phyloP scores from a whole-genome alignment of 371 early-diverging fungal species.

The Apophysomyces trapeziformis region DNA sequence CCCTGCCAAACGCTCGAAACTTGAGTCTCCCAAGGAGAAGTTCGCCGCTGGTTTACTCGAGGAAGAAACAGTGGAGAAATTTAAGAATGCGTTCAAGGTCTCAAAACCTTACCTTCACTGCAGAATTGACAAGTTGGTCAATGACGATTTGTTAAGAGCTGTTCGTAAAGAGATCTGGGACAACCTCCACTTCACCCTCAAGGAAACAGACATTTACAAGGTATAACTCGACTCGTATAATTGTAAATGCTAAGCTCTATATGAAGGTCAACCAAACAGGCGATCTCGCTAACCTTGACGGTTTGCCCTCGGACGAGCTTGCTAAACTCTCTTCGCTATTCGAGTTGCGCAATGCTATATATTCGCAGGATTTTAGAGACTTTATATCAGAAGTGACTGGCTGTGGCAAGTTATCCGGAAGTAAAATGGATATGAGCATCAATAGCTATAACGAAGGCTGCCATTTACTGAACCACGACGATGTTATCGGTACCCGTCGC shows the following conservation, averaged over 20 bases:
- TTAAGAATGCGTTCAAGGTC: conserved; percentile 41
- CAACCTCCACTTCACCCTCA: conserved; percentile 67
- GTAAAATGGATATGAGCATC: conserved; percentile 70
- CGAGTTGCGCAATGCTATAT: conserved; percentile 69
- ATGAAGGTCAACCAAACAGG: conserved; percentile 68
- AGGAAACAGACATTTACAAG: conserved; percentile 84
- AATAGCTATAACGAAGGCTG: conserved; percentile 68
- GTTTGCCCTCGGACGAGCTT: conserved; percentile 60
- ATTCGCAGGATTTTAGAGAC: conserved; percentile 70
- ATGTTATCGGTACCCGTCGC: conserved; percentile 78
- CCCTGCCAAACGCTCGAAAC: conserved; percentile 25
- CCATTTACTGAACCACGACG: conserved; percentile 80
- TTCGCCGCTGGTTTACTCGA: conserved; percentile 41
- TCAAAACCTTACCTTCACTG: conserved; percentile 72
- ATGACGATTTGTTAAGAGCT: conserved; percentile 59
- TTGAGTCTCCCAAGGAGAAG: conserved; percentile 22
- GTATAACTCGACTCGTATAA: conserved; percentile 25
- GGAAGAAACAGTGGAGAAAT: conserved; percentile 13
- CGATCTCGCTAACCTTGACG: conserved; percentile 81
- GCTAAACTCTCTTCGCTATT: conserved; percentile 53
- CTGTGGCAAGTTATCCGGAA: conserved; percentile 68
- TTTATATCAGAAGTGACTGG: conserved; percentile 70
- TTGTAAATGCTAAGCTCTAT: background rate
- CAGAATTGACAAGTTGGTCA: conserved; percentile 60
- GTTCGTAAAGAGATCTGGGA: conserved; percentile 68